Base-by-base conservation (phyloP, 768 basidiomycete species). In the Macrolepiota fuliginosa region DNA sequence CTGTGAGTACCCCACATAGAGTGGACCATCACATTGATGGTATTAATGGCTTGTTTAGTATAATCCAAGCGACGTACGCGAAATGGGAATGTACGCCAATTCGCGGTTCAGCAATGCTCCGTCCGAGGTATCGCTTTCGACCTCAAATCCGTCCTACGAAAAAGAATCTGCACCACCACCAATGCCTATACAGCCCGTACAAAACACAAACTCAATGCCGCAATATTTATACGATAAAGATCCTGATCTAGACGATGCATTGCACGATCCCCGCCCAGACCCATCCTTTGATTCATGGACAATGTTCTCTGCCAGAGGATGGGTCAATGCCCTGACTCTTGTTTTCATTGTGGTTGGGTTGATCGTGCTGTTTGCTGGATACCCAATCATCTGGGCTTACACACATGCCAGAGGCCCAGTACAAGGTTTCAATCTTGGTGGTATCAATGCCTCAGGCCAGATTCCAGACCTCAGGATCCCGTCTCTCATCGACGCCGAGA, bases 191-290 rank as follows among this genome's bases (percentile, higher is more conserved):
- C 29, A 32, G 29, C 77, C 83, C 2, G 39, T 54, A 46, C 60
- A 61, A 64, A 87, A 85, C 9, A 81, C 83, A 19, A 51, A 61
- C 9, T 85, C 89, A 0, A 81, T 91, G 4, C 90, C 89, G 15
- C 81, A 86, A 68, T 89, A 85, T 69, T 68, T 87, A 67, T 93
- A 90, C 88, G 92, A 92, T 71, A 86, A 83, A 69, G 93, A 94
- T 61, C 88, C 92, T 9, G 94, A 96, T 70, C 80, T 90, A 17
- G 95, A 97, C 77, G 96, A 98, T 72, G 83, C 86, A 22, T 81
- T 98, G 22, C 96, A 98, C 73, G 91, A 93, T 77, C 93, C 87
- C 49, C 91, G 93, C 76, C 84, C 90, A 57, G 89, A 88, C 56
- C 45, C 60, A 9, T 37, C 46, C 11, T 47, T 61, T 27, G 45